Percentiles rank a stretch among this genome's conserved stretches.
These are phyloP conservation scores for Cardamine chenopodiifolia DNA, from an alignment of 345 rosid genomes.

Conservation along the genomic window DNA sequence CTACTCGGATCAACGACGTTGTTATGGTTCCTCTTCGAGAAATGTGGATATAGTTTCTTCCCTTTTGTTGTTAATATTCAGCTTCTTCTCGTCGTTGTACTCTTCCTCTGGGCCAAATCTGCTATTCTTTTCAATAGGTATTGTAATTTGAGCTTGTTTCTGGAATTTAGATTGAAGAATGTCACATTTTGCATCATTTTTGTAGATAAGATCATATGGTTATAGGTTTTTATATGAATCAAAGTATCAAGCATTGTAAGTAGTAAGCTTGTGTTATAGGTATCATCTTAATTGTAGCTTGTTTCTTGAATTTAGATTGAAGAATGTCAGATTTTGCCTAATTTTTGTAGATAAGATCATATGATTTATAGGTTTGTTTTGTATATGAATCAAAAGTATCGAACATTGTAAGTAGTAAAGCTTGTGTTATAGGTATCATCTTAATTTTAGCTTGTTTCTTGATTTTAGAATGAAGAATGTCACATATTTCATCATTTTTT, in stretches of 20 bases:
- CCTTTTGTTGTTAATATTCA: slow-evolving; percentile 64
- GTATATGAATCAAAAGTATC: neutral
- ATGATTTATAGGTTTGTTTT: neutral
- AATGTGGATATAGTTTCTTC: slow-evolving; percentile 67
- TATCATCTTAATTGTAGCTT: too few relatives aligned
- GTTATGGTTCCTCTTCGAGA: slow-evolving; percentile 76
- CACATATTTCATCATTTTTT: neutral
- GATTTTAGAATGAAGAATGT: neutral
- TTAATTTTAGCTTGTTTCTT: too few relatives aligned
- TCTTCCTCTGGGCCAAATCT: slow-evolving; percentile 97
- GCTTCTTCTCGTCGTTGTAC: slow-evolving; percentile 63
- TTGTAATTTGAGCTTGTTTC: neutral
- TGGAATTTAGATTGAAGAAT: neutral
- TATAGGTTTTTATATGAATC: neutral
- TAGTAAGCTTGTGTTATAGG: neutral
- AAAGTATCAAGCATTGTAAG: neutral
- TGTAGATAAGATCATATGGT: neutral
- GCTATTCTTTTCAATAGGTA: slow-evolving; percentile 93
- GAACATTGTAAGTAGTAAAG: neutral
- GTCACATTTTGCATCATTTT: neutral
- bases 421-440: too few relatives aligned
- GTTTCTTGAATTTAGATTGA: neutral
- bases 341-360: neutral
- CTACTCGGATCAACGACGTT: slow-evolving; percentile 58
- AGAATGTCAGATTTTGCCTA: neutral